These are phyloP conservation scores for Epithemia pelagica DNA, from an alignment of 108 stramenopile genomes.

Conservation along the genomic window DNA sequence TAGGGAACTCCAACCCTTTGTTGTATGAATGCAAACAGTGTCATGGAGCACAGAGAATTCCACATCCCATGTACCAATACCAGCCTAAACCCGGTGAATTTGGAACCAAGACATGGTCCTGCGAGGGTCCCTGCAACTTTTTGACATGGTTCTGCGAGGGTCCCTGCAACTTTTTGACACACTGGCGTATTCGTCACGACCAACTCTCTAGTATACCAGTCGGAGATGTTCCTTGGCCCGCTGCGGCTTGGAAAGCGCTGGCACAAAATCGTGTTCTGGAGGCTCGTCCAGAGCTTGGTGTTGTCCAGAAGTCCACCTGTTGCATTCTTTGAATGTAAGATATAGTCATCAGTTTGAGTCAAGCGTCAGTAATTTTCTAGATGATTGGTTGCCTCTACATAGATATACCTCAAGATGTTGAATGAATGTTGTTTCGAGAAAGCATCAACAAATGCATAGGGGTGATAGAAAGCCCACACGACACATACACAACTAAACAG, in stretches of 20 bases:
- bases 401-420: too few relatives aligned
- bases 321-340: not conserved
- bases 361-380: too few relatives aligned
- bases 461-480: too few relatives aligned
- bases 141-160: too few relatives aligned
- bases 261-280: not conserved
- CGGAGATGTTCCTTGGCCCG: constrained; percentile 8
- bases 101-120: constrained; percentile 21
- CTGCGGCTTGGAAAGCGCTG: not conserved
- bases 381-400: too few relatives aligned
- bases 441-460: too few relatives aligned
- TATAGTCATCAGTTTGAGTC: too few relatives aligned
- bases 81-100: constrained; percentile 7
- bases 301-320: not conserved
- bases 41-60: constrained; percentile 18
- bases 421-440: too few relatives aligned
- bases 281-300: not conserved
- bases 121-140: constrained; percentile 12
- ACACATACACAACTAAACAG: too few relatives aligned
- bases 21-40: constrained; percentile 21
- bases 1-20: constrained; percentile 13
- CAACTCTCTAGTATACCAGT: constrained; percentile 7
- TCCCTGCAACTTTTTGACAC: too few relatives aligned
- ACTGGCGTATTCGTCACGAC: constrained; percentile 14
- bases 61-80: constrained; percentile 33